A percentile compares a stretch with the other conserved stretches of the same genome.
These are phyloP conservation scores for Coemansia sp. DNA, from an alignment of 192 early-diverging fungal genomes.

Conservation along the genomic window DNA sequence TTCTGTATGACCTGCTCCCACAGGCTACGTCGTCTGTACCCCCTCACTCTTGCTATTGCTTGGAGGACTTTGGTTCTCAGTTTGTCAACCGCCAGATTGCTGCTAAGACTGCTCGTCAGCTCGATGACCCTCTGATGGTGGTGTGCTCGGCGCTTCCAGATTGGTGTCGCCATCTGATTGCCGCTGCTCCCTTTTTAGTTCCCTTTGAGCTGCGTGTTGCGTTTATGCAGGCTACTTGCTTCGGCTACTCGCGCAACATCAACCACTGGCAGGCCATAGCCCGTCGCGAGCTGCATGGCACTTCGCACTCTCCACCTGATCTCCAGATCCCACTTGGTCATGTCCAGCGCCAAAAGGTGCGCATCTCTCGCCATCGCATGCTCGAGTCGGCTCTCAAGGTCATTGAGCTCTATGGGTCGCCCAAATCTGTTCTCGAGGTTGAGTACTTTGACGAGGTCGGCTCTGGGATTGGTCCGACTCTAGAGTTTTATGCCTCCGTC, in stretches of 20 bases:
- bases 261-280: constrained; percentile 58
- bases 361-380: constrained; percentile 72
- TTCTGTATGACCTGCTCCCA: constrained; percentile 9
- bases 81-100: constrained; percentile 83
- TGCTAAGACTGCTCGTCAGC: constrained; percentile 81
- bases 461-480: constrained; percentile 84
- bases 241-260: constrained; percentile 84
- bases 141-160: constrained; percentile 74
- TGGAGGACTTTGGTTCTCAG: background rate
- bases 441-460: constrained; percentile 94
- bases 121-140: constrained; percentile 88
- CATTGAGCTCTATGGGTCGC: constrained; percentile 75
- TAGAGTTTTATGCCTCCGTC: constrained; percentile 88
- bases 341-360: constrained; percentile 85
- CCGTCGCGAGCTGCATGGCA: constrained; percentile 21
- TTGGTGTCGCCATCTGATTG: constrained; percentile 70
- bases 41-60: background rate
- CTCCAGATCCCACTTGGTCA: constrained; percentile 59
- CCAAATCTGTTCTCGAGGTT: constrained; percentile 77
- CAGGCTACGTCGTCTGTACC: background rate
- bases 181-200: constrained; percentile 73
- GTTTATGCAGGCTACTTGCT: constrained; percentile 79
- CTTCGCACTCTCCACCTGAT: constrained; percentile 1
- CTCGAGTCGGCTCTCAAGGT: constrained; percentile 83
- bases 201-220: constrained; percentile 77